A percentile compares a stretch with the other conserved stretches of the same genome.
phyloP scores from a whole-genome alignment of 257 asterid genomes.

The Fraxinus pennsylvanica region DNA sequence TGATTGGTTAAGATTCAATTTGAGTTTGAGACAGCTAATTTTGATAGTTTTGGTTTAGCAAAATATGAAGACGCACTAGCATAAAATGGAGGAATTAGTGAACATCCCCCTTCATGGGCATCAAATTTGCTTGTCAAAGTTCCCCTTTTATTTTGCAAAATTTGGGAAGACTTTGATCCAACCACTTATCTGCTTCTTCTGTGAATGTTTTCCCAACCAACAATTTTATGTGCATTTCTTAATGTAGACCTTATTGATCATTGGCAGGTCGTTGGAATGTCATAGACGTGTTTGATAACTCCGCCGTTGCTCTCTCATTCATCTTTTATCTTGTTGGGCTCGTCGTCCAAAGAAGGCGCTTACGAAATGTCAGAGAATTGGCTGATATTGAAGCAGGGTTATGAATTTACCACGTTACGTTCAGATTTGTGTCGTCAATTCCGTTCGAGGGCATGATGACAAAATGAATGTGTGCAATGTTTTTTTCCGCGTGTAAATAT shows the following conservation, averaged over 20 bases:
- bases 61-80: not conserved
- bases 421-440: not conserved
- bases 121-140: not conserved
- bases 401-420: not conserved
- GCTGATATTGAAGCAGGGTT: slow-evolving; percentile 30
- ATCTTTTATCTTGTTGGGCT: slow-evolving; percentile 50
- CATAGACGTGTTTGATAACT: slow-evolving; percentile 52
- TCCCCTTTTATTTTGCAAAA: not conserved
- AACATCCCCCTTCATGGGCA: not conserved
- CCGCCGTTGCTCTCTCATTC: slow-evolving; percentile 52
- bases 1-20: not conserved
- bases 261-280: slow-evolving; percentile 55
- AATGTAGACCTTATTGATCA: not conserved
- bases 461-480: not conserved
- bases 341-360: slow-evolving; percentile 52
- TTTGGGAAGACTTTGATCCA: not conserved
- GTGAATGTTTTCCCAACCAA: not conserved
- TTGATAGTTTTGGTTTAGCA: not conserved
- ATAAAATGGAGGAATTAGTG: not conserved
- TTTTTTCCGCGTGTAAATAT: not conserved
- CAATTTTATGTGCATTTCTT: not conserved
- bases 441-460: not conserved
- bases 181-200: slow-evolving; percentile 9
- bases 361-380: slow-evolving; percentile 49
- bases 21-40: not conserved